These are phyloP conservation scores for Mollisiaceae sp. DNA, from an alignment of 2,329 filamentous ascomycete genomes.

Conservation along the genomic window DNA sequence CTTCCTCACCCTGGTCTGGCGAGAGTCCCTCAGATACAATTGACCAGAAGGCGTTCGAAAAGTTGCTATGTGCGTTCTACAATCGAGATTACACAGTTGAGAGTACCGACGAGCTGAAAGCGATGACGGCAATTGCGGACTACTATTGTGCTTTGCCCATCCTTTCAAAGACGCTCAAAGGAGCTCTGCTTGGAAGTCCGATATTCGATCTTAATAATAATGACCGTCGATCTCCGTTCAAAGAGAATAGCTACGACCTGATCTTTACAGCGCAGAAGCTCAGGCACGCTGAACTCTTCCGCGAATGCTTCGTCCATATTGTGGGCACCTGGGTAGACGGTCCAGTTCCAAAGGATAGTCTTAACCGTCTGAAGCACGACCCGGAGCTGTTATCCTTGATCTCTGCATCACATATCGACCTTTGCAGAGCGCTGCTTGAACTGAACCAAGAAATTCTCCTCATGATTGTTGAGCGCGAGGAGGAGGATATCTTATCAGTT, in stretches of 20 bases:
- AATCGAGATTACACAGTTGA: slow-evolving; percentile 18
- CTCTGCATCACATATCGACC: neutral
- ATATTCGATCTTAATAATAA: neutral
- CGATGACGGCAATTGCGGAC: slow-evolving; percentile 23
- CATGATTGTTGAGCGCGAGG: neutral
- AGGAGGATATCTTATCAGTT: too few relatives aligned
- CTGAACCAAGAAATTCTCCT: neutral
- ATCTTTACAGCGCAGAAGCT: slow-evolving; percentile 11
- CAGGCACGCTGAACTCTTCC: slow-evolving; percentile 12
- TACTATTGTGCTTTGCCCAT: slow-evolving; percentile 25
- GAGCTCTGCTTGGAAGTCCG: neutral
- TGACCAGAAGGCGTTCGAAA: slow-evolving; percentile 19
- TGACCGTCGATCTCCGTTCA: too few relatives aligned
- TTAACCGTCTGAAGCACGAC: neutral
- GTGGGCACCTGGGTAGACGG: neutral
- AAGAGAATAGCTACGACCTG: neutral
- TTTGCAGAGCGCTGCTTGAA: neutral
- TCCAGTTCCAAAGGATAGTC: neutral
- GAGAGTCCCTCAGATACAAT: neutral
- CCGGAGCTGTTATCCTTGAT: neutral
- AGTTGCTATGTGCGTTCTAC: slow-evolving; percentile 28
- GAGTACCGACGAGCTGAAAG: slow-evolving; percentile 1
- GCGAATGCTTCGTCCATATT: slow-evolving; percentile 13
- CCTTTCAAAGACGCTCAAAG: slow-evolving; percentile 8
- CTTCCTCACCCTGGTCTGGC: neutral